Evolutionary conservation across 2,329 filamentous ascomycete species (phyloP).

Genomic region (Penicillium sp.): DNA sequence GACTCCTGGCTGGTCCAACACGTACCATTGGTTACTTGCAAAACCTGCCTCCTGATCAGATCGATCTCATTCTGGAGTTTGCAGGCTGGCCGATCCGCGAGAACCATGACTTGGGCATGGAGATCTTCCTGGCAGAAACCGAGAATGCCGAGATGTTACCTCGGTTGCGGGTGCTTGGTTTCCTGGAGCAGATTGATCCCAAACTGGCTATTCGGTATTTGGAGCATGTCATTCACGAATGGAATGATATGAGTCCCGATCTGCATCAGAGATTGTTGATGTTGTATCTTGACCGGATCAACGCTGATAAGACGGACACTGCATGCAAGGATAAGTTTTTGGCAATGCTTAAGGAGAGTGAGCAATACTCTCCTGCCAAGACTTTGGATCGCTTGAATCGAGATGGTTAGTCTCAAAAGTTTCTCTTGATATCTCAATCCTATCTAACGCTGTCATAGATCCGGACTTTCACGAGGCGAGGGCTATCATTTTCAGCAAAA

Average conservation of each 20-base stretch:
- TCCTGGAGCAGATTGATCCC: slow-evolving; percentile 70
- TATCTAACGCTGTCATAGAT: slow-evolving; percentile 56
- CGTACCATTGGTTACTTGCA: slow-evolving; percentile 90
- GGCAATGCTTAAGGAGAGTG: slow-evolving; percentile 73
- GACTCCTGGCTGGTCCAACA: slow-evolving; percentile 73
- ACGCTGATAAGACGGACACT: slow-evolving; percentile 53
- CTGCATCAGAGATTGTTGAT: slow-evolving; percentile 85
- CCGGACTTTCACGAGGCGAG: slow-evolving; percentile 84
- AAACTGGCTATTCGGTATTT: slow-evolving; percentile 79
- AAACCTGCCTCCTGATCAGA: slow-evolving; percentile 79
- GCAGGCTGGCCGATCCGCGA: slow-evolving; percentile 81
- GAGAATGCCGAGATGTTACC: slow-evolving; percentile 92
- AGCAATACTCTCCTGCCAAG: slow-evolving; percentile 77
- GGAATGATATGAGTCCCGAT: slow-evolving; percentile 80
- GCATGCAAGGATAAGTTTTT: slow-evolving; percentile 69
- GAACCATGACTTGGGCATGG: slow-evolving; percentile 78
- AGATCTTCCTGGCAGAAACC: slow-evolving; percentile 89
- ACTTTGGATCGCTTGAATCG: slow-evolving; percentile 77
- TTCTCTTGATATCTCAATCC: background rate
- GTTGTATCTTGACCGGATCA: slow-evolving; percentile 64
- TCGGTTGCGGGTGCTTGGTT: slow-evolving; percentile 72
- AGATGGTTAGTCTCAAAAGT: slow-evolving; percentile 63
- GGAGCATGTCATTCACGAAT: slow-evolving; percentile 86
- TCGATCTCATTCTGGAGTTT: slow-evolving; percentile 89
- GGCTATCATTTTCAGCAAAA: slow-evolving; percentile 88